These are phyloP conservation scores for Blastocrithidia nonstop DNA, from an alignment of 208 protist species.

Conservation along the genomic window DNA sequence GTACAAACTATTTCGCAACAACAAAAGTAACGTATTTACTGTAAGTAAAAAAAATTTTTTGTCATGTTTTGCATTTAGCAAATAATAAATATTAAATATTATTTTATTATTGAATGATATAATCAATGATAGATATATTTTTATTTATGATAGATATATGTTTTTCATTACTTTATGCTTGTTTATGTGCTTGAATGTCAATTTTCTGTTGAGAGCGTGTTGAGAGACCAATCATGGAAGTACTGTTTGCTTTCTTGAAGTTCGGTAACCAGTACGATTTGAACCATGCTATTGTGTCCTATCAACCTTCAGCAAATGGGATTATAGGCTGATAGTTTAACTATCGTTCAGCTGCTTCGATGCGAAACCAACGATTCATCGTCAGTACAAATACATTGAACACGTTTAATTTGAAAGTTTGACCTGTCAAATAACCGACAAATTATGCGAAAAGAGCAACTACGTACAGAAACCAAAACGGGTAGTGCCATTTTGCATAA, in stretches of 20 bases:
- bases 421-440: slow-evolving; percentile 51
- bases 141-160: too few species aligned
- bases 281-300: slow-evolving; percentile 84
- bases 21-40: background rate
- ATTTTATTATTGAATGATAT: too few species aligned
- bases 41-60: too few species aligned
- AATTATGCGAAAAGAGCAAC: slow-evolving; percentile 63
- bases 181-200: slow-evolving; percentile 81
- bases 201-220: slow-evolving; percentile 77
- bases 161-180: too few species aligned
- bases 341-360: slow-evolving; percentile 77
- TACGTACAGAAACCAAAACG: slow-evolving; percentile 79
- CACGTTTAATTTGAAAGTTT: slow-evolving; percentile 85
- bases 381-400: slow-evolving; percentile 91
- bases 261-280: slow-evolving; percentile 79
- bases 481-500: slow-evolving; percentile 66
- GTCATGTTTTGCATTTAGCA: too few species aligned
- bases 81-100: too few species aligned
- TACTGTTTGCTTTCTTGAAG: slow-evolving; percentile 41
- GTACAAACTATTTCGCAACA: background rate
- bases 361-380: slow-evolving; percentile 92
- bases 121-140: too few species aligned
- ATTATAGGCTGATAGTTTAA: slow-evolving; percentile 82
- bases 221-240: slow-evolving; percentile 58
- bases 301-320: slow-evolving; percentile 74